Percentiles rank a stretch among this genome's conserved stretches.
phyloP scores from a whole-genome alignment of 176 grass and related monocot genomes.

The Oryza meyeriana region DNA sequence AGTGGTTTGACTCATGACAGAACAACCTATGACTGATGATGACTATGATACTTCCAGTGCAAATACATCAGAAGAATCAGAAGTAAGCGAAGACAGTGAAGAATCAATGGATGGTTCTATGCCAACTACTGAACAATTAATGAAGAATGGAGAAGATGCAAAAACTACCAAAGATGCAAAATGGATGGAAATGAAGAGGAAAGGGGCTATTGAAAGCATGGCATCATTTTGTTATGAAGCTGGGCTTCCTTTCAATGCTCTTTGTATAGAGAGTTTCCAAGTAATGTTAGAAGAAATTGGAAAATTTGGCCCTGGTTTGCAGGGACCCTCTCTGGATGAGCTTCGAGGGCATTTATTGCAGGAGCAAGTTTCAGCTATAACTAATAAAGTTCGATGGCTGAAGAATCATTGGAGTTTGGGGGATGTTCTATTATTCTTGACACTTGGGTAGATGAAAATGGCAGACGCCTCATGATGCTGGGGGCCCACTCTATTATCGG shows the following conservation, averaged over 20 bases:
- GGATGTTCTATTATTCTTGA: conserved; percentile 16
- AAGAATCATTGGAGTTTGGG: not conserved
- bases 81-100: not conserved
- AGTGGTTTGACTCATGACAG: too few relatives aligned
- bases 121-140: not conserved
- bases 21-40: too few relatives aligned
- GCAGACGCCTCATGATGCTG: not conserved
- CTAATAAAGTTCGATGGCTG: not conserved
- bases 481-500: not conserved
- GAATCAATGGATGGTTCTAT: not conserved
- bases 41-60: too few relatives aligned
- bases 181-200: not conserved
- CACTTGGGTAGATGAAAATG: not conserved
- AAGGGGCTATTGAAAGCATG: not conserved
- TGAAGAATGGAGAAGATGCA: not conserved
- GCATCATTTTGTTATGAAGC: not conserved
- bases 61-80: not conserved
- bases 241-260: not conserved
- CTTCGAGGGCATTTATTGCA: not conserved
- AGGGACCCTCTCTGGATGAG: not conserved
- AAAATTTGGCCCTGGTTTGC: not conserved
- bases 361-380: not conserved
- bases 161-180: not conserved
- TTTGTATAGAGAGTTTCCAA: not conserved
- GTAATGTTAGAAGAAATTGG: conserved; percentile 9